A percentile compares a stretch with the other conserved stretches of the same genome.
phyloP scores from a whole-genome alignment of 345 rosid genomes.

The Camelina sativa region DNA sequence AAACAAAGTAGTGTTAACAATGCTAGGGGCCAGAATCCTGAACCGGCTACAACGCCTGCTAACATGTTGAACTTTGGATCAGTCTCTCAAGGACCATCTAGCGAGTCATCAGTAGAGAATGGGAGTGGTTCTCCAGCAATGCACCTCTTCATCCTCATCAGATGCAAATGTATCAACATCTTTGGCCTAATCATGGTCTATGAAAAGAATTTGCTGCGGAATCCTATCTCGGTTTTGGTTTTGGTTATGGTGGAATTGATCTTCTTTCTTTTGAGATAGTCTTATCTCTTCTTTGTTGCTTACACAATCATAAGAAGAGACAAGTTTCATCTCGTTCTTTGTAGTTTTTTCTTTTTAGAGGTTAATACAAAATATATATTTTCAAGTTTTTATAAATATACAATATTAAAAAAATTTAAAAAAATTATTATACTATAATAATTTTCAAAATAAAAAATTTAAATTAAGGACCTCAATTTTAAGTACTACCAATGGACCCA shows the following conservation, averaged over 20 bases:
- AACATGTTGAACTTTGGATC: slow-evolving; percentile 74
- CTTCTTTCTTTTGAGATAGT: background rate
- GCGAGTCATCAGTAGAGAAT: slow-evolving; percentile 78
- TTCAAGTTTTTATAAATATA: no score
- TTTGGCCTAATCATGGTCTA: slow-evolving; percentile 33
- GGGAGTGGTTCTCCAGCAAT: slow-evolving; percentile 47
- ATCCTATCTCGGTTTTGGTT: background rate
- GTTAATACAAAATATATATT: background rate
- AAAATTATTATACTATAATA: no score
- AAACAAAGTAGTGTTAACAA: slow-evolving; percentile 14
- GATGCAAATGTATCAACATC: slow-evolving; percentile 34
- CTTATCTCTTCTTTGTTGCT: background rate
- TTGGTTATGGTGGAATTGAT: slow-evolving; percentile 8
- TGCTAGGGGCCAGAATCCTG: slow-evolving; percentile 50
- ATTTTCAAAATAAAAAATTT: no score
- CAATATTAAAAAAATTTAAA: no score
- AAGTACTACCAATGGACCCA: no score
- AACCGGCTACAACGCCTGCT: slow-evolving; percentile 54
- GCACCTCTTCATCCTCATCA: slow-evolving; percentile 27
- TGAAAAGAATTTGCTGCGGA: slow-evolving; percentile 6
- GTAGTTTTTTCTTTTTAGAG: background rate
- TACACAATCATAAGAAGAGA: background rate
- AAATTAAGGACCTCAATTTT: no score
- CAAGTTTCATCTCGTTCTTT: slow-evolving; percentile 17
- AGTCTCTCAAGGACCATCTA: slow-evolving; percentile 71